Evolutionary conservation across 495 filamentous ascomycete species (phyloP).

Genomic region (Penicillium longicatenatum): DNA sequence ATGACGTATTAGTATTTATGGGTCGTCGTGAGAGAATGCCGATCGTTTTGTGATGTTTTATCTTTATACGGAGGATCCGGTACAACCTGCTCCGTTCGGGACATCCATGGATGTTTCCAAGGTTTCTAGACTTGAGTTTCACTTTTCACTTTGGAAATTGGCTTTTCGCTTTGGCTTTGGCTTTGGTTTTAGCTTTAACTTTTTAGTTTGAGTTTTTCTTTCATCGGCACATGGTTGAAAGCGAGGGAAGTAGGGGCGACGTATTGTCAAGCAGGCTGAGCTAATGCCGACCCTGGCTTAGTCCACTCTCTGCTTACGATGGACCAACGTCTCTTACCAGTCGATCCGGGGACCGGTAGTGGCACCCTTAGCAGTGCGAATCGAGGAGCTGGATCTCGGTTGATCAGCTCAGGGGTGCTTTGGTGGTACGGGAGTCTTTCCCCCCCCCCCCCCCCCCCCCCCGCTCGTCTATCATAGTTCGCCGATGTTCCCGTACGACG

Average conservation of each 20-base stretch:
- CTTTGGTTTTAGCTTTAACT: neutral
- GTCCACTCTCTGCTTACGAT: neutral
- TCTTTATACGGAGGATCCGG: neutral
- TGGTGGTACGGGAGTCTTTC: conserved; percentile 7
- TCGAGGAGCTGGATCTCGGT: conserved; percentile 28
- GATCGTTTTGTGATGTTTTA: neutral
- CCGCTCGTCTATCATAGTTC: conserved; percentile 13
- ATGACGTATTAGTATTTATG: conserved; percentile 11
- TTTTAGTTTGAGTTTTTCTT: conserved; percentile 6
- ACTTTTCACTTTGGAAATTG: neutral
- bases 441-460: no score
- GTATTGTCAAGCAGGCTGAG: neutral
- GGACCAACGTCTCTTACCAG: conserved; percentile 8
- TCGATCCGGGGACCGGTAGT: conserved; percentile 34
- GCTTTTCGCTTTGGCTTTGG: neutral
- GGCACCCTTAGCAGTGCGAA: conserved; percentile 28
- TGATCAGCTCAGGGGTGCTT: conserved; percentile 42
- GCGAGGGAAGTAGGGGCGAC: neutral
- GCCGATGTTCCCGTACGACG: neutral
- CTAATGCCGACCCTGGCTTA: conserved; percentile 6
- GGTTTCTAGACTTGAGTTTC: neutral
- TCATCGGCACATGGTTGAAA: conserved; percentile 1
- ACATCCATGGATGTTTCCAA: neutral
- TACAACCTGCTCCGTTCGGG: neutral
- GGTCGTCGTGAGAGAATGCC: conserved; percentile 3